phyloP scores from a whole-genome alignment of 148 eudicot genomes.

The Vaccinium corymbosum region DNA sequence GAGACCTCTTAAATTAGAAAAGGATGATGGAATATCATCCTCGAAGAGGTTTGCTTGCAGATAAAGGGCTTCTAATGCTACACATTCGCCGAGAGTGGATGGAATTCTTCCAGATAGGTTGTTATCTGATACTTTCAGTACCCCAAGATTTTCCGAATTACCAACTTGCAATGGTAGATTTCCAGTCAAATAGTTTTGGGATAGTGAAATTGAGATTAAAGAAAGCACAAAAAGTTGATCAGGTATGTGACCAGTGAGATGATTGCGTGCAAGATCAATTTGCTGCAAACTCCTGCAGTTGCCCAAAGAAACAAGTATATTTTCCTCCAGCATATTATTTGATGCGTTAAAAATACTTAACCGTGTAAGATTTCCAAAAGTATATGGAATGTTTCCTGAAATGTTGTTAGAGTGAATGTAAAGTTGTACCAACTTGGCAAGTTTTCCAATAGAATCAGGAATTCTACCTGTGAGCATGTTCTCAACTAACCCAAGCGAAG shows the following conservation, averaged over 20 bases:
- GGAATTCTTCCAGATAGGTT: constrained; percentile 24
- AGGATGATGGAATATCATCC: constrained; percentile 10
- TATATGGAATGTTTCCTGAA: constrained; percentile 18
- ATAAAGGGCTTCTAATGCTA: constrained; percentile 2
- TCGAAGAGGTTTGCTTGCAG: constrained; percentile 19
- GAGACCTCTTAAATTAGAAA: not conserved
- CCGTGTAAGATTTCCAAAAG: constrained; percentile 17
- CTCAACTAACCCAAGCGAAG: too few relatives aligned
- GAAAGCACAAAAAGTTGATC: not conserved
- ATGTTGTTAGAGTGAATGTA: constrained; percentile 10
- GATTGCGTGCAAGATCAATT: constrained; percentile 14
- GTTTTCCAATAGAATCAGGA: constrained; percentile 17
- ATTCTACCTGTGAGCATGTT: constrained; percentile 18
- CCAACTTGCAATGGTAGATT: constrained; percentile 23
- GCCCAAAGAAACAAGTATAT: constrained; percentile 19
- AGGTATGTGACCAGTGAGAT: constrained; percentile 13
- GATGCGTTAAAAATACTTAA: not conserved
- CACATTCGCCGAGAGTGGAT: constrained; percentile 7
- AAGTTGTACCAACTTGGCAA: constrained; percentile 7
- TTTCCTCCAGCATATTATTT: constrained; percentile 16
- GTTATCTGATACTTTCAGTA: constrained; percentile 15
- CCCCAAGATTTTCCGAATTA: constrained; percentile 5
- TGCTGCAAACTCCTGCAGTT: constrained; percentile 2
- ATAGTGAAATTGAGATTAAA: not conserved
- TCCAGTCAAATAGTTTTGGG: constrained; percentile 15